Evolutionary conservation across 1,139 yeast genomes (phyloP).

Genomic region (Debaryomyces fabryi): DNA sequence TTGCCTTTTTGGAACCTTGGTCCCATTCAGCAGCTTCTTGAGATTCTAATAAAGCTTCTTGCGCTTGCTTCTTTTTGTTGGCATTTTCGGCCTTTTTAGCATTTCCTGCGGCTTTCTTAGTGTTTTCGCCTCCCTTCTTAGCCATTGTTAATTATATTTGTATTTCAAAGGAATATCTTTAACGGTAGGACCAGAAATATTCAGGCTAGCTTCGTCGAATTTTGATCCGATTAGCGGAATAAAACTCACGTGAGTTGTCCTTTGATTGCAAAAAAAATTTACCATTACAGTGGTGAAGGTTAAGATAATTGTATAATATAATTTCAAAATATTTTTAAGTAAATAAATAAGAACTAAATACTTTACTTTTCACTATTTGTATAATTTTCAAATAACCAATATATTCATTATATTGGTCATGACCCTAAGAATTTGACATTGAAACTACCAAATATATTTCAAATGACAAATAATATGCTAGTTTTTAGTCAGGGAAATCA

Average conservation of each 20-base stretch:
- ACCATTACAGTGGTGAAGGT: background rate
- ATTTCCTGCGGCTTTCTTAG: slow-evolving; percentile 69
- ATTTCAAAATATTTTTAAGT: background rate
- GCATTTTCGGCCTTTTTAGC: slow-evolving; percentile 73
- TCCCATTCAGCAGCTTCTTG: slow-evolving; percentile 71
- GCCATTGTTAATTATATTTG: slow-evolving; percentile 44
- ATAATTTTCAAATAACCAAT: background rate
- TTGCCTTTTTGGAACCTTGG: slow-evolving; percentile 70
- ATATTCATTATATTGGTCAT: background rate
- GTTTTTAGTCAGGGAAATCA: slow-evolving; percentile 3
- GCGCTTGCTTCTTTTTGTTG: slow-evolving; percentile 60
- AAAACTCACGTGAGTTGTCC: background rate
- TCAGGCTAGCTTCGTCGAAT: slow-evolving; percentile 2
- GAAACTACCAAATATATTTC: background rate
- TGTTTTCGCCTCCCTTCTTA: slow-evolving; percentile 59
- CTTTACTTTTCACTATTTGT: background rate
- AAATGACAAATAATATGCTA: slow-evolving; percentile 7
- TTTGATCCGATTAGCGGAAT: slow-evolving; percentile 2
- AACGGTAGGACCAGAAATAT: background rate
- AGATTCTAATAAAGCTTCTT: slow-evolving; percentile 48
- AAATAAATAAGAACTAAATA: slow-evolving; percentile 3
- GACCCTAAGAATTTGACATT: slow-evolving; percentile 1
- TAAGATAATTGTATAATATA: slow-evolving; percentile 1
- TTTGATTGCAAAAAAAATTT: slow-evolving; percentile 1
- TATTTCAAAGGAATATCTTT: background rate